Base-by-base conservation (phyloP, 495 filamentous ascomycete genomes). In the Neurospora sp. region DNA sequence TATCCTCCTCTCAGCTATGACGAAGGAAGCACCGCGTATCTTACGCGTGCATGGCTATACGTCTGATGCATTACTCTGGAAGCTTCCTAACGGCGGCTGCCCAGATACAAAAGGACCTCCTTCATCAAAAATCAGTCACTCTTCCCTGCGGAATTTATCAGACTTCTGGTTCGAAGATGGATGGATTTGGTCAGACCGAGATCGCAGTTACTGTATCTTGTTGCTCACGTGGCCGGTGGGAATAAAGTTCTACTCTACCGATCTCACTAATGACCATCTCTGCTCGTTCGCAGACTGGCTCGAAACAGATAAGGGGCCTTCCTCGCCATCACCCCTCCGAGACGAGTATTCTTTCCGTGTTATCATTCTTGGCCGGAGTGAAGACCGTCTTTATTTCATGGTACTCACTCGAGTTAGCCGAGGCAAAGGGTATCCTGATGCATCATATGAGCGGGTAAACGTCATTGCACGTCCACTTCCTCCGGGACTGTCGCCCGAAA, bases 41-140 rank as follows among this genome's bases (percentile, higher is more conserved):
- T 0, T 47, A 47, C 44, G n/a, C 44, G 22, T 47, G 22, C 44
- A 10, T 10, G 44, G 44, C 44, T 47, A 47, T 12, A 47, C 44
- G 0, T 47, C 0, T 22, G 44, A 47, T n/a, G n/a, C 3, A 22
- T 47, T 47, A 10, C 44, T 47, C 44, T 47, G 44, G 44, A 47
- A 0, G n/a, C n/a, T 47, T 22, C 8, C 44, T 0, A 47, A 9
- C 0, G n/a, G 0, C 0, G 44, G 4, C 1, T 47, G 8, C 0
- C 44, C n/a, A 22, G 44, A 12, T 22, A 20, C 44, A 47, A 10
- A n/a, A 20, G 8, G 18, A n/a, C n/a, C 0, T 47, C 44, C 44
- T 20, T 1, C 44, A 0, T 47, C 44, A 4, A 47, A 47, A 47
- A 22, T 22, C 3, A 47, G 0, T 2, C 3, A 0, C 16, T 44